Evolutionary conservation across 805 yeast genomes (phyloP).

Genomic region (Hanseniaspora singularis): DNA sequence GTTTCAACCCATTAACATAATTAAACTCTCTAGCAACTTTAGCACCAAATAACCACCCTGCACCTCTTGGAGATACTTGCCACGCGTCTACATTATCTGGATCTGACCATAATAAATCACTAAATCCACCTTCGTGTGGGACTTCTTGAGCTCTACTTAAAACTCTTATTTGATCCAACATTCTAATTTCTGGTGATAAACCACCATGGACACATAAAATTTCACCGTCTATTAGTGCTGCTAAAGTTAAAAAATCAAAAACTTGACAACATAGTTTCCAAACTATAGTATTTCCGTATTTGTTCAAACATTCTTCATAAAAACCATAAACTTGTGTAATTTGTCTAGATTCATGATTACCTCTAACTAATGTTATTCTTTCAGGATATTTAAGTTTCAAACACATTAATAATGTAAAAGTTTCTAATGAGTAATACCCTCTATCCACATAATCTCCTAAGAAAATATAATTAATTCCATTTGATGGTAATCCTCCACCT

Average conservation of each 20-base stretch:
- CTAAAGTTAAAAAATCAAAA: conserved; percentile 85
- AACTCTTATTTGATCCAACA: conserved; percentile 83
- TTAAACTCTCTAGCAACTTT: conserved; percentile 89
- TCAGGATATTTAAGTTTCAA: conserved; percentile 86
- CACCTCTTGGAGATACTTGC: conserved; percentile 97
- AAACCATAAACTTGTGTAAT: conserved; percentile 94
- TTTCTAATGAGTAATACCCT: conserved; percentile 83
- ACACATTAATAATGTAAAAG: conserved; percentile 76
- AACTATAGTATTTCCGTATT: conserved; percentile 83
- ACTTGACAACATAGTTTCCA: conserved; percentile 88
- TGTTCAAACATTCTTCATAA: conserved; percentile 88
- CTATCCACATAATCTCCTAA: conserved; percentile 92
- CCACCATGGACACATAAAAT: conserved; percentile 93
- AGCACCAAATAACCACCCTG: conserved; percentile 95
- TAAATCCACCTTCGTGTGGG: conserved; percentile 97
- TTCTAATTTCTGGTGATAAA: conserved; percentile 84
- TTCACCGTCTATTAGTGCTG: conserved; percentile 82
- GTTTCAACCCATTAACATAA: conserved; percentile 70
- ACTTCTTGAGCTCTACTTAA: conserved; percentile 88
- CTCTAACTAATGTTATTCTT: conserved; percentile 83
- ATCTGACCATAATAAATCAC: conserved; percentile 92
- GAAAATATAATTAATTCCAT: conserved; percentile 77
- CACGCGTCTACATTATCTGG: conserved; percentile 97
- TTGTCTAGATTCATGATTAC: conserved; percentile 91
- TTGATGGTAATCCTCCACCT: conserved; percentile 90